Percentiles rank a stretch among this genome's conserved stretches.
phyloP scores from a whole-genome alignment of 495 filamentous ascomycete species.

The Hypoxylon crocopeplum region DNA sequence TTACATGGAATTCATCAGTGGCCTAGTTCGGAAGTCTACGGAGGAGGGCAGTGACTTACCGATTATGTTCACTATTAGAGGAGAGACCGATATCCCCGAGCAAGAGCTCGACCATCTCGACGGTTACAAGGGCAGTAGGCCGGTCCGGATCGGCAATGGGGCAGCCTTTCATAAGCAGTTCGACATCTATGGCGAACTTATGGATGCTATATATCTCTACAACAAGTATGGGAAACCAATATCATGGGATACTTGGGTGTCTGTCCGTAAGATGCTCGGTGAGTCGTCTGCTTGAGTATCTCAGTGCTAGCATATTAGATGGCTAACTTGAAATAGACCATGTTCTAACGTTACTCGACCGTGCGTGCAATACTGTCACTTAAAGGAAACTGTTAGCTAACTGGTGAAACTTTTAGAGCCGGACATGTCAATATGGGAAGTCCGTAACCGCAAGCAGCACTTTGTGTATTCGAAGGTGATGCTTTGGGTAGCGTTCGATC shows the following conservation, averaged over 20 bases:
- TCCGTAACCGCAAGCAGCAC: slow-evolving; percentile 72
- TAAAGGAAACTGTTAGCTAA: slow-evolving; percentile 1
- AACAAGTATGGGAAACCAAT: slow-evolving; percentile 80
- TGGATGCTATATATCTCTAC: slow-evolving; percentile 78
- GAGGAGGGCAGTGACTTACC: slow-evolving; percentile 62
- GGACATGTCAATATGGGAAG: slow-evolving; percentile 84
- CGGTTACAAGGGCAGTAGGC: slow-evolving; percentile 70
- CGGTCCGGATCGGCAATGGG: slow-evolving; percentile 77
- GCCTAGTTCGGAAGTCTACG: slow-evolving; percentile 62
- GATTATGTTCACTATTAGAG: slow-evolving; percentile 79
- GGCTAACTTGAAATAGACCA: slow-evolving; percentile 46
- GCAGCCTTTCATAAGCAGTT: slow-evolving; percentile 76
- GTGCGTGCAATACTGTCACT: slow-evolving; percentile 27
- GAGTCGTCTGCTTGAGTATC: neutral
- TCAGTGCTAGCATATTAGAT: neutral
- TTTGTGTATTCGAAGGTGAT: slow-evolving; percentile 78
- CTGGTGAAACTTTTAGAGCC: slow-evolving; percentile 47
- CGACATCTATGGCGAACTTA: slow-evolving; percentile 78
- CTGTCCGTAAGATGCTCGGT: slow-evolving; percentile 65
- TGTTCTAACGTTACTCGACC: slow-evolving; percentile 58
- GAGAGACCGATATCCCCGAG: slow-evolving; percentile 75
- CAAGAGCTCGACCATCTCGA: slow-evolving; percentile 68
- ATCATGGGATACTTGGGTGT: slow-evolving; percentile 73
- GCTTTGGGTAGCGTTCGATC: slow-evolving; percentile 79
- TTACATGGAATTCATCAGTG: slow-evolving; percentile 77